Percentiles rank a stretch among this genome's conserved stretches.
Evolutionary conservation across 2,329 filamentous ascomycete genomes (phyloP).

Genomic region (Colletotrichum karsti): DNA sequence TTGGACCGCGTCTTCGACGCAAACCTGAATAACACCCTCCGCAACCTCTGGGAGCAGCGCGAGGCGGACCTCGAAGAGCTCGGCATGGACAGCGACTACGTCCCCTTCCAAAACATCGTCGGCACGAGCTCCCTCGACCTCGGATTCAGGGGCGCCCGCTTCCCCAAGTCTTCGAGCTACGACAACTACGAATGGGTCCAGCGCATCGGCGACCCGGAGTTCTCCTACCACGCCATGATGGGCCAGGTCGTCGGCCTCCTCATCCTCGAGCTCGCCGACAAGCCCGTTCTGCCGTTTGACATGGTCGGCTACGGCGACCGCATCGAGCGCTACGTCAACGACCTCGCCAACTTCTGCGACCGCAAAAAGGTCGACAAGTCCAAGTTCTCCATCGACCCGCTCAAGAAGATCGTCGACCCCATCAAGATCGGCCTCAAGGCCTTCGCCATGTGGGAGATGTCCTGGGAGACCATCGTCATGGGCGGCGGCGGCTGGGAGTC

Average conservation of each 20-base stretch:
- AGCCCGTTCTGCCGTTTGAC: constrained; percentile 84
- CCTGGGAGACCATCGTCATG: constrained; percentile 79
- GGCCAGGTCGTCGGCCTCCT: constrained; percentile 83
- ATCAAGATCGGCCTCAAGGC: constrained; percentile 67
- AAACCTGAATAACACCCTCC: constrained; percentile 74
- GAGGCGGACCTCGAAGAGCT: constrained; percentile 70
- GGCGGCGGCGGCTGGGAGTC: constrained; percentile 80
- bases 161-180: constrained; percentile 84
- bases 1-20: constrained; percentile 81
- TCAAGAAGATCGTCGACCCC: constrained; percentile 69
- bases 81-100: constrained; percentile 82
- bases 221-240: constrained; percentile 81
- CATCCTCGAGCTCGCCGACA: constrained; percentile 85
- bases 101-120: constrained; percentile 90
- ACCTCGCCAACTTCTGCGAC: constrained; percentile 51
- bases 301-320: constrained; percentile 75
- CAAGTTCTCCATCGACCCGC: constrained; percentile 58
- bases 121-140: constrained; percentile 90
- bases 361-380: constrained; percentile 59
- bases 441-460: constrained; percentile 80
- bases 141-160: constrained; percentile 73
- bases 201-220: constrained; percentile 81
- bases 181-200: constrained; percentile 91
- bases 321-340: constrained; percentile 71
- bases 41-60: constrained; percentile 77